Base-by-base conservation (phyloP, 768 basidiomycete species). In the Tylopilus vinaceipallidus region DNA sequence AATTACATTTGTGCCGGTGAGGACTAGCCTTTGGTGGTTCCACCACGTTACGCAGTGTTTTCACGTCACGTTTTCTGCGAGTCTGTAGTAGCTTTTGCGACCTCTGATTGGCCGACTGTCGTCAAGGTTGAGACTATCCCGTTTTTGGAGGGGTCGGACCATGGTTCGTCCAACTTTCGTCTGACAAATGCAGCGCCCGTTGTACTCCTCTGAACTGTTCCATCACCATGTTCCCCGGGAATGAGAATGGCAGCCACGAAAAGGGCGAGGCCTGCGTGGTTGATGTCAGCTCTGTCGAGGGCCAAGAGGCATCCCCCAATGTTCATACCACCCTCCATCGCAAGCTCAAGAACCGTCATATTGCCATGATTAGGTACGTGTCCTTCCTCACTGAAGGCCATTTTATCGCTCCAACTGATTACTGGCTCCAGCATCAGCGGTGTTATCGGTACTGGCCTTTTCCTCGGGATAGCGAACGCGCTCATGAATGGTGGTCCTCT, bases 401-500 rank as follows among this genome's bases (percentile, higher is more conserved):
- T 13, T 17, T 4, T 11, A 29, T 11, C 22, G 16, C 6, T 23
- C 8, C 13, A 4, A 10, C 29, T 35, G 2, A 59, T 16, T 14
- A 7, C 10, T 10, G 6, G 14, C n/a, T 35, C 8, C 42, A 66
- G 65, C 52, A 61, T 68, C 0, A 64, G 61, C 36, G 70, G 73
- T 52, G 75, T 74, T 37, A 75, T 75, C 14, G 76, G 76, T 20
- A 75, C 75, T 1, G 63, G 67, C 23, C 59, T 72, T 16, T 69
- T 71, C 55, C 65, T 70, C 12, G 67, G 66, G 6, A 64, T 66
- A 2, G 73, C 65, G 4, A 37, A 56, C 7, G 64, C 73, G 3
- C 65, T 78, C 30, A 46, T 44, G 42, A 60, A 67, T n/a, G 78
- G 75, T 42, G 77, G 78, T 37, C 77, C 77, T 4, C 14, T 77